Evolutionary conservation across 225 moss, liverwort and hornwort genomes (phyloP), one percentile per base, ranked within the genome.

Genomic region (Bryoerythrophyllum caledonicum): DNA sequence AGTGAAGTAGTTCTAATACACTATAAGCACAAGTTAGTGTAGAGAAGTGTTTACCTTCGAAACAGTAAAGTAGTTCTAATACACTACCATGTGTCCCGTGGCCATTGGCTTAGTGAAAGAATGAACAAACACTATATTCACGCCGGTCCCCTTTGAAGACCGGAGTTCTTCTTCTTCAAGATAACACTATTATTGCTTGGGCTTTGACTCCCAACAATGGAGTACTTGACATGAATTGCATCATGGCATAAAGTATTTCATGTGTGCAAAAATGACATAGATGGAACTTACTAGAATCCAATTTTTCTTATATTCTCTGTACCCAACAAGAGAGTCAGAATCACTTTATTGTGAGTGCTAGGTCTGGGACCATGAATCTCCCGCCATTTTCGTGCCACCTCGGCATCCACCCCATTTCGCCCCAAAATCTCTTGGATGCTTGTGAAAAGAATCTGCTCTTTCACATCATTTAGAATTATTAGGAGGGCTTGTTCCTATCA

Each of bases 341-440:
- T 16, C 41, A 28, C n/a, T 34, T 60, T 63, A 21, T 71, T 52
- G n/a, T n/a, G n/a, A n/a, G n/a, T 28, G 60, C 53, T 67, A 32
- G 72, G 76, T 76, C 43, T 66, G 28, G 41, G 32, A 60, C 76
- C 52, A 41, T 51, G 66, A 60, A 24, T 53, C 26, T 72, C 72
- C 76, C 66, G 67, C 76, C 72, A 81, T 10, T 23, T 72, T 44
- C 37, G 44, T 54, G 61, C 81, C 76, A 76, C 66, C 8, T 60
- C 1, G 65, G 23, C 12, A 26, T 44, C 70, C 74, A 63, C 37
- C 12, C 0, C 61, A n/a, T 32, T 73, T 76, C 44, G 54, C 67
- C 72, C 71, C 65, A 59, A 66, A 10, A 12, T 26, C 52, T 3
- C 35, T 72, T 67, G 72, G 76, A 72, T 72, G 67, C 76, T 1